Base-by-base conservation (phyloP, 306 rosid species). In the Cicer bijugum region DNA sequence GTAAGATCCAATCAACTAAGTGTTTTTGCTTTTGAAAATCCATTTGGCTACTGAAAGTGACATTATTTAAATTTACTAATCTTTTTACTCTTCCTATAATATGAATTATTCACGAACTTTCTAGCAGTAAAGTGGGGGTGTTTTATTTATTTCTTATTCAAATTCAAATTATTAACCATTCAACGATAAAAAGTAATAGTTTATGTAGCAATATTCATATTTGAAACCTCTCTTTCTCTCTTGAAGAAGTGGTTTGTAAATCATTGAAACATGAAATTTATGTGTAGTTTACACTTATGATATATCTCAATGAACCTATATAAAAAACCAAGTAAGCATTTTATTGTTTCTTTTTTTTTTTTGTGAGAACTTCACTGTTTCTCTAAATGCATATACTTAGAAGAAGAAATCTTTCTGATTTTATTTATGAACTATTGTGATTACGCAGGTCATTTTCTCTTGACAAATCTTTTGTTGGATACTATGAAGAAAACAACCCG, bases 391-490 rank as follows among this genome's bases (percentile, higher is more conserved):
- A 53, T 53, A 38, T 16, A 45, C 17, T 65, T 44, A 46, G 67
- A 64, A 68, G 17, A 63, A 69, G 57, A 28, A 74, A 55, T 44
- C 62, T 39, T 55, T 52, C 42, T 45, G 12, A 12, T 82, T 69
- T 42, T 12, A 39, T 43, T 62, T 79, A 12, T 28, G 19, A 59
- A 12, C 12, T 59, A 50, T 59, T 53, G 7, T 42, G 12, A 53
- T 62, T 62, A 16, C 67, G 56, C 91, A 94, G 99, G 99, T 14
- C 97, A 91, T 80, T 91, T 94, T 92, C 90, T 91, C 17, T 67
- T 94, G 88, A 88, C 97, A 70, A 76, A 87, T 80, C 95, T 94
- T 72, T 76, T 94, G 74, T 69, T 91, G 91, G 99, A 91, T 35
- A 87, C 82, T 10, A 89, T 91, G 90, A 91, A 89, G 85, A 86